phyloP scores from a whole-genome alignment of 108 stramenopile genomes.

The Pseudonitzschia delicatissima region DNA sequence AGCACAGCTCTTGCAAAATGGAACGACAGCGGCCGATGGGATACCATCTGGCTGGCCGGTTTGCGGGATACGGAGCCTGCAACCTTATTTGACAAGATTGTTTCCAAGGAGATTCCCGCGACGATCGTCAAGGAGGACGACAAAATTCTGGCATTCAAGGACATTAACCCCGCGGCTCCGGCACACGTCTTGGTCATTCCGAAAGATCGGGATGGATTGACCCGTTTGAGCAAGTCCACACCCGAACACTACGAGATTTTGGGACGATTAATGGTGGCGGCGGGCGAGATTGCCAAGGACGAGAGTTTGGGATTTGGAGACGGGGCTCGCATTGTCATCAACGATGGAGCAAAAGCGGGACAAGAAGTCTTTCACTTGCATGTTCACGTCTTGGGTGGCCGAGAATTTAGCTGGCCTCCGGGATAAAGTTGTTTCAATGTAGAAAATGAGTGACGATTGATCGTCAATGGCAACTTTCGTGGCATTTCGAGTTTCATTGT shows the following conservation, averaged over 20 bases:
- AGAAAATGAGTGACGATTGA: too few relatives aligned
- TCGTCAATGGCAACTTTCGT: too few relatives aligned
- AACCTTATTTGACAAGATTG: constrained; percentile 96
- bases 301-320: constrained; percentile 78
- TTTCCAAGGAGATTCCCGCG: constrained; percentile 89
- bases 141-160: constrained; percentile 92
- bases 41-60: constrained; percentile 76
- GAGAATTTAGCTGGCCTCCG: constrained; percentile 69
- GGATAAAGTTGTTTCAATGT: constrained; percentile 27
- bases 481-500: too few relatives aligned
- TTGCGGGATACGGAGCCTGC: constrained; percentile 64
- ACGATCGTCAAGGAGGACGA: constrained; percentile 92
- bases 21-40: constrained; percentile 79
- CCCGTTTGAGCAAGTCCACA: constrained; percentile 77
- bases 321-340: constrained; percentile 89
- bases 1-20: constrained; percentile 37
- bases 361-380: constrained; percentile 96
- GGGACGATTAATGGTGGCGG: constrained; percentile 90
- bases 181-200: constrained; percentile 97
- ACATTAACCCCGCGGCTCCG: constrained; percentile 93
- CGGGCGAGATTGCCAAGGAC: constrained; percentile 88
- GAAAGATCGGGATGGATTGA: constrained; percentile 90
- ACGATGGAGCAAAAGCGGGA: constrained; percentile 90
- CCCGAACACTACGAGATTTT: constrained; percentile 88
- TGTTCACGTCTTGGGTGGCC: constrained; percentile 89